These are phyloP conservation scores for Arachnomyces sp. DNA, from an alignment of 2,329 filamentous ascomycete species.

Conservation along the genomic window DNA sequence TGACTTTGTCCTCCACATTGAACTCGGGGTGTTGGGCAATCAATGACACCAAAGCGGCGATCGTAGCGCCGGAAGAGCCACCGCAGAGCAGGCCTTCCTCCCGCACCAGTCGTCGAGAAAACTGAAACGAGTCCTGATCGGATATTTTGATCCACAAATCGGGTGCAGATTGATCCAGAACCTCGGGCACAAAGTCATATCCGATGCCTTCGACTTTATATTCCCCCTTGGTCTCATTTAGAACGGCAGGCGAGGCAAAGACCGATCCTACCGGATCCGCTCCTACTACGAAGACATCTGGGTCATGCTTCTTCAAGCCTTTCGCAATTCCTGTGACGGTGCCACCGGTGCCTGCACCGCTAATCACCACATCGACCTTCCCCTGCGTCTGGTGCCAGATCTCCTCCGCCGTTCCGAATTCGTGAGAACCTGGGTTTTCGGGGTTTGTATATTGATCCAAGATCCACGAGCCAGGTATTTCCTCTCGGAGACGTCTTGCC, in stretches of 20 bases:
- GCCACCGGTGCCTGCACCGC: constrained; percentile 80
- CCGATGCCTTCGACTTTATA: constrained; percentile 95
- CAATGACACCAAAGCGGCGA: constrained; percentile 61
- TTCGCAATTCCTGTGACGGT: constrained; percentile 76
- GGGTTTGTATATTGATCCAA: constrained; percentile 81
- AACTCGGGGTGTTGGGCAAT: constrained; percentile 57
- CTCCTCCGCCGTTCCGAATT: constrained; percentile 81
- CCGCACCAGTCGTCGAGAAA: constrained; percentile 69
- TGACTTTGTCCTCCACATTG: constrained; percentile 63
- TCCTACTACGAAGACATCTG: constrained; percentile 70
- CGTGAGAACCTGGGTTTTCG: constrained; percentile 81
- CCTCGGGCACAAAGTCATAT: constrained; percentile 91
- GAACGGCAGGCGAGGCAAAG: constrained; percentile 62
- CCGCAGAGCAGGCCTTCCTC: constrained; percentile 88
- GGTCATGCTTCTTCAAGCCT: constrained; percentile 71
- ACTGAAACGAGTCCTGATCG: constrained; percentile 72
- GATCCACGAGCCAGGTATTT: constrained; percentile 89
- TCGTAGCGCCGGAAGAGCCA: constrained; percentile 77
- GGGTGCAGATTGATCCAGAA: constrained; percentile 64
- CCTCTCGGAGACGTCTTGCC: constrained; percentile 70
- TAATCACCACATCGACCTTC: constrained; percentile 66
- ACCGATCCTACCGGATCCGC: constrained; percentile 82
- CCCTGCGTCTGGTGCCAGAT: constrained; percentile 79
- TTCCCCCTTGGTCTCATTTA: constrained; percentile 64
- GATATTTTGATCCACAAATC: constrained; percentile 94